These are phyloP conservation scores for Neurospora sublineolata DNA, from an alignment of 495 filamentous ascomycete species.

Conservation along the genomic window DNA sequence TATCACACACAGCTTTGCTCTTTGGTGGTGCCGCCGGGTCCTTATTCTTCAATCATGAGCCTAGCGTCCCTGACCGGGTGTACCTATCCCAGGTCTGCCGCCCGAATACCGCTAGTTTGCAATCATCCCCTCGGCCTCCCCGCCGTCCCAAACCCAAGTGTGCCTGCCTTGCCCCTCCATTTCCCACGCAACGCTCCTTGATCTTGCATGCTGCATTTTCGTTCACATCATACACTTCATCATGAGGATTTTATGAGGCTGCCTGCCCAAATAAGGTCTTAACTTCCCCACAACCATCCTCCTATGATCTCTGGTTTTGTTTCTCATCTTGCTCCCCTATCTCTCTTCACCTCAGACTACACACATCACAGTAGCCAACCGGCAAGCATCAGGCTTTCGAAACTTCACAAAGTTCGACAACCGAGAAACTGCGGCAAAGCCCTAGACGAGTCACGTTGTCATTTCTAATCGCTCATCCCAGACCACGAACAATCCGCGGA, in stretches of 20 bases:
- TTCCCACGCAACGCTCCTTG: neutral
- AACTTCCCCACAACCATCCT: neutral
- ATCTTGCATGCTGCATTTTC: neutral
- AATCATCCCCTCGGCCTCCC: neutral
- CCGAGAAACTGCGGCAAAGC: neutral
- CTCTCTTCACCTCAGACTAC: neutral
- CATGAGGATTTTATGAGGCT: neutral
- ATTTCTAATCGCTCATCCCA: neutral
- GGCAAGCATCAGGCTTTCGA: neutral
- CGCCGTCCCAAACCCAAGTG: neutral
- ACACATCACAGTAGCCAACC: neutral
- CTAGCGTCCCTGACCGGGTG: neutral
- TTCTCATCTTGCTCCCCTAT: neutral
- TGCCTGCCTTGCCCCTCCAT: slow-evolving; percentile 2
- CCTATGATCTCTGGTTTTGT: neutral
- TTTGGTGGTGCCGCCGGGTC: neutral
- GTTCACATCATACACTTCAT: neutral
- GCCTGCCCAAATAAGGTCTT: neutral
- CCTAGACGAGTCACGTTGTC: neutral
- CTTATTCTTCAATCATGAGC: neutral
- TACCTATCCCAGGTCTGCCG: neutral
- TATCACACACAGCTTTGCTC: neutral
- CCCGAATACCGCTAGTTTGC: neutral
- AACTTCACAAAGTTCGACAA: neutral
- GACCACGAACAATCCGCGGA: neutral